Base-by-base conservation (phyloP, 768 basidiomycete species). In the Galerina sulciceps region DNA sequence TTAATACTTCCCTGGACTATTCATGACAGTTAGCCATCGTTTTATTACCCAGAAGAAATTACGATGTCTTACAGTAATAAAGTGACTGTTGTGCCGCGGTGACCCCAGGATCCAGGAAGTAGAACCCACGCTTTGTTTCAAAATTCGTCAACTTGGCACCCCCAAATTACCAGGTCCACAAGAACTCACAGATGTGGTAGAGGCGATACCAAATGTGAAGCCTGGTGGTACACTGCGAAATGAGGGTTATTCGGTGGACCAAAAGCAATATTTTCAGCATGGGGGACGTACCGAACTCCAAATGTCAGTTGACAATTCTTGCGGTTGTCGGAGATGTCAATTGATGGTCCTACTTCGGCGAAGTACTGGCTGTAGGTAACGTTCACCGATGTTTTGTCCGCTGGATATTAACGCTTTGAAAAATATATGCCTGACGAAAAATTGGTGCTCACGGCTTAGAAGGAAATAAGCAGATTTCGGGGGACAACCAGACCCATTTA, bases 301-400 rank as follows among this genome's bases (percentile, higher is more conserved):
- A 67, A 36, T 17, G 68, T 67, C 36, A 69, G 53, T 14, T 65
- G 65, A 40, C 68, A 69, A 20, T 64, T 62, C 58, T 67, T 69
- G n/a, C 68, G 49, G 58, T 69, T 67, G 13, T 58, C 38, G 40
- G 55, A 59, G 44, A 65, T 61, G 4, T 65, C 44, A 42, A 64
- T 59, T n/a, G 57, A 59, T 26, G 65, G 66, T 10, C 65, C 68
- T 6, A 61, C 62, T 44, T 65, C 52, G 10, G 68, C 65, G 44
- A 58, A 67, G 59, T 52, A 67, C 43, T 62, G 43, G 53, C 66
- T 64, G 55, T 65, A 67, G 26, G 63, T 61, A 6, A 69, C 63
- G 23, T 65, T 69, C 17, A 69, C 57, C 1, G 64, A 59, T 37
- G 65, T 59, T 40, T 57, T 60, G 20, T 67, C 65, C 20, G 51